Evolutionary conservation across 768 basidiomycete species (phyloP).

Genomic region (Dacryopinax spathularia): DNA sequence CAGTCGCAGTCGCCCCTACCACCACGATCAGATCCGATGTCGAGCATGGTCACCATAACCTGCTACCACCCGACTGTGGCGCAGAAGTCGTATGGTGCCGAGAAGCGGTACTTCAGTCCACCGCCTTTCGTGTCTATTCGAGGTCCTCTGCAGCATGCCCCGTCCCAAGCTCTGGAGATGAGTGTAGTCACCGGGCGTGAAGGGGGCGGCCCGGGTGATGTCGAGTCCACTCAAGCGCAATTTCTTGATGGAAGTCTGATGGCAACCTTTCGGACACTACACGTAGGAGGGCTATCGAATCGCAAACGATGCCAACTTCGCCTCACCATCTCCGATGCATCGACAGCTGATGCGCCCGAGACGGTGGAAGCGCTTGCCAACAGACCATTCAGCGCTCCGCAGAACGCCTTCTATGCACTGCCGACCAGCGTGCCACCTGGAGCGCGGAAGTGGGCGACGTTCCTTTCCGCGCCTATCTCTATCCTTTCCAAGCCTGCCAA

Average conservation of each 20-base stretch:
- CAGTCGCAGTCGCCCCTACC: neutral
- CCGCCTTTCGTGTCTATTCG: constrained; percentile 88
- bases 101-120: constrained; percentile 87
- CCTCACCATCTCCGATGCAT: constrained; percentile 69
- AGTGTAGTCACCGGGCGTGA: constrained; percentile 45
- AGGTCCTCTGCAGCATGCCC: constrained; percentile 39
- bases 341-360: constrained; percentile 30
- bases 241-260: constrained; percentile 71
- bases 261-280: constrained; percentile 81
- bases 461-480: constrained; percentile 81
- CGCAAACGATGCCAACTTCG: constrained; percentile 81
- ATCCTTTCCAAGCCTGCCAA: constrained; percentile 96
- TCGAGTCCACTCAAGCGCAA: constrained; percentile 72
- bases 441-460: constrained; percentile 53
- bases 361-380: constrained; percentile 16
- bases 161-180: constrained; percentile 69
- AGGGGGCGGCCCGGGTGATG: constrained; percentile 50
- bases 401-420: constrained; percentile 27
- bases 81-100: constrained; percentile 91
- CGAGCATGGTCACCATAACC: constrained; percentile 76
- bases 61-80: constrained; percentile 86
- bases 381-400: neutral
- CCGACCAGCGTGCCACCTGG: constrained; percentile 13
- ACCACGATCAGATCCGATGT: neutral
- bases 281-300: constrained; percentile 73